A percentile compares a stretch with the other conserved stretches of the same genome.
Evolutionary conservation across 768 basidiomycete genomes (phyloP).

Genomic region (Hygrocybe punicea): DNA sequence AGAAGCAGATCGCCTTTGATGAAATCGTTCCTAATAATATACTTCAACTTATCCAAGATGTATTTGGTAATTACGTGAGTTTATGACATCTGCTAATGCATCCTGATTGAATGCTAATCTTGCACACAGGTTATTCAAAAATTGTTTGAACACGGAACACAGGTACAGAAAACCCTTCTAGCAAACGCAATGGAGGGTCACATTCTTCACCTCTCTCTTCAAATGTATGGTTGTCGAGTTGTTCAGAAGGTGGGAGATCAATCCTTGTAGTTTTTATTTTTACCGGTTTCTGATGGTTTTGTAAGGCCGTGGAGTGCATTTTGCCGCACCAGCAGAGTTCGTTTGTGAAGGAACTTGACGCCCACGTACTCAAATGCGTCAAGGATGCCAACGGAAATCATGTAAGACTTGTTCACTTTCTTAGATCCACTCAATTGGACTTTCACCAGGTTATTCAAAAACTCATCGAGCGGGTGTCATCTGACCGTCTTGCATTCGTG

Average conservation of each 20-base stretch:
- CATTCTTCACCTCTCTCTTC: conserved; percentile 70
- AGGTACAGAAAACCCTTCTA: conserved; percentile 66
- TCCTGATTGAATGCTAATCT: not conserved
- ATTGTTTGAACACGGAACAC: conserved; percentile 82
- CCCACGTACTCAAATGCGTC: conserved; percentile 78
- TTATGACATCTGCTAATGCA: not conserved
- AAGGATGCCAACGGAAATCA: conserved; percentile 94
- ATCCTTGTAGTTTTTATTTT: not conserved
- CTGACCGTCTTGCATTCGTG: conserved; percentile 75
- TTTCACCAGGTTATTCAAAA: conserved; percentile 75
- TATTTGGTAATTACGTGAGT: conserved; percentile 92
- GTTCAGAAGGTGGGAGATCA: conserved; percentile 71
- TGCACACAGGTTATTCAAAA: conserved; percentile 80
- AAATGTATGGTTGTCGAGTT: conserved; percentile 96
- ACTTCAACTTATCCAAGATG: conserved; percentile 79
- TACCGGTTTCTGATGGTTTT: conserved; percentile 11
- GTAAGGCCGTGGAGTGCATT: conserved; percentile 79
- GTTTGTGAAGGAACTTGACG: conserved; percentile 77
- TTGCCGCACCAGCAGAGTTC: conserved; percentile 70
- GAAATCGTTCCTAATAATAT: conserved; percentile 81
- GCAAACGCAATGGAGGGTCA: conserved; percentile 74
- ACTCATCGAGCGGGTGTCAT: conserved; percentile 73
- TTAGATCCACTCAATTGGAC: conserved; percentile 6
- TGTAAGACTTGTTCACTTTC: conserved; percentile 45
- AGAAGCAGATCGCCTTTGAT: conserved; percentile 74